Base-by-base conservation (phyloP, 129 eudicot genomes). In the Pseudognaphalium luteoalbum region DNA sequence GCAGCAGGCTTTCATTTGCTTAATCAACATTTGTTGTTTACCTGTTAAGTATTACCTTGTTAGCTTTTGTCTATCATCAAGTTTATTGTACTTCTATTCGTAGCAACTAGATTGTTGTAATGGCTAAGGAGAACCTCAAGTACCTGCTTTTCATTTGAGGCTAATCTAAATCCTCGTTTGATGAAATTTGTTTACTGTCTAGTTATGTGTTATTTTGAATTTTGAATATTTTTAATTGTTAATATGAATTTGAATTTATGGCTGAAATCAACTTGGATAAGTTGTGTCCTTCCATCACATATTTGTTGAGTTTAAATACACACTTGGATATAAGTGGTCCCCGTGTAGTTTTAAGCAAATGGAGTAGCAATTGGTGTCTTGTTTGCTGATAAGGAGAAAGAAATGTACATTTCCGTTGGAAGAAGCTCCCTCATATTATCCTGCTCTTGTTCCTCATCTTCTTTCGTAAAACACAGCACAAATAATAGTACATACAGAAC, bases 331-430 rank as follows among this genome's bases (percentile, higher is more conserved):
- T 51, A 58, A 67, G 89, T 90, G 93, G 91, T 86, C 61, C 85
- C 85, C 33, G 29, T 72, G 62, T 72, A 41, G 78, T 70, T 81
- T 62, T 72, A 60, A 70, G 78, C 78, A 75, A 74, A 20, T 32
- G 35, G 30, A 70, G 69, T 76, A 34, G 47, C 81, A 32, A 25
- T 73, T 71, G 79, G 69, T 54, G 77, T 78, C 32, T 47, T 5
- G 54, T 39, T 66, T 73, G 80, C 29, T 78, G 75, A 64, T 70
- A 76, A 80, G 77, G 42, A 50, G 71, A 77, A 83, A 37, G 63
- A 78, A 21, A 92, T 92, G 97, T 86, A 79, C 39, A 60, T 76
- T 87, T 82, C 97, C 66, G 57, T 86, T 39, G 88, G 86, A 32
- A 84, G 76, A 83, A 83, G 96, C 71, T 67, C 83, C 54, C 89